Base-by-base conservation (phyloP, 257 asterid species). In the Perilla frutescens region DNA sequence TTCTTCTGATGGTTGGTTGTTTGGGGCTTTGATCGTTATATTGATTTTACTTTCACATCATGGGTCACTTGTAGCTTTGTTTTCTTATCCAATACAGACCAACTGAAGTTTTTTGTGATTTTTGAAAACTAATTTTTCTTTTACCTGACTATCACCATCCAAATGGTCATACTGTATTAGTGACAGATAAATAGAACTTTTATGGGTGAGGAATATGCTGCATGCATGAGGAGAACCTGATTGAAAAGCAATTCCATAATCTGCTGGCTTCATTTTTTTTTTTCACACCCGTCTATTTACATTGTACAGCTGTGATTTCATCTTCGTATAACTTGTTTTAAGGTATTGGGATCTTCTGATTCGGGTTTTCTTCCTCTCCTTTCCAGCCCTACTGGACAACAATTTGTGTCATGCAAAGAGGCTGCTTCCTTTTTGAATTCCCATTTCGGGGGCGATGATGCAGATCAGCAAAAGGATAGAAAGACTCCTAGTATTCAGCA, bases 381-480 rank as follows among this genome's bases (percentile, higher is more conserved):
- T 72, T 68, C 64, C 87, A 95, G 99, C 80, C 97, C 99, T 62
- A 75, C 85, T 67, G 97, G 96, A 69, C 89, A 87, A 72, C 98
- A 95, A 39, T 84, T 92, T 80, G 7, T 86, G 67, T 90, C 99
- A 61, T 95, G 98, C 91, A 88, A 81, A 84, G 99, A 92, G 77
- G 98, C 89, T 61, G 86, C 97, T 3, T 71, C 90, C 48, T 91
- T 87, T 88, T 64, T 94, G 85, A 84, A 71, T 69, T 83, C 94
- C 79, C 82, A 80, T 83, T 84, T 90, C 83, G 81, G 77, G 79
- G 76, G 55, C 62, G 55, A 64, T 62, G 84, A 70, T 66, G 84
- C 76, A 37, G 73, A 68, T 76, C 91, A 75, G 74, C 81, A 71
- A 49, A 76, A 61, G 74, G 91, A 87, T 67, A 87, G 72, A 78